Evolutionary conservation across 768 basidiomycete genomes (phyloP).

Genomic region (Ramaria sp.): DNA sequence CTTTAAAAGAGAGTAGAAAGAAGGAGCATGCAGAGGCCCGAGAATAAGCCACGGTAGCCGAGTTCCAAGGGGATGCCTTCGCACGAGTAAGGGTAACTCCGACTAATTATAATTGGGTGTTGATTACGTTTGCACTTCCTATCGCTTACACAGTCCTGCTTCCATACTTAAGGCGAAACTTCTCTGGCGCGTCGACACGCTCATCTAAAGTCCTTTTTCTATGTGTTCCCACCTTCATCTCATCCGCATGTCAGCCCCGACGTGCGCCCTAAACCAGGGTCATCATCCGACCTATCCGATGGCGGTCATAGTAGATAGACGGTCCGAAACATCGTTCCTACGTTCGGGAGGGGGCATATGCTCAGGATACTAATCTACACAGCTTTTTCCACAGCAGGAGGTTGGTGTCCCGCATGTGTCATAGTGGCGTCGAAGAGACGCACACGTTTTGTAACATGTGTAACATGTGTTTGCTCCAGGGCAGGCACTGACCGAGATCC

Average conservation of each 20-base stretch:
- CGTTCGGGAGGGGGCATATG: neutral
- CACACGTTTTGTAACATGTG: neutral
- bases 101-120: constrained; percentile 5
- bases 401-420: neutral
- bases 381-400: neutral
- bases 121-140: neutral
- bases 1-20: neutral
- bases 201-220: neutral
- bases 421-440: neutral
- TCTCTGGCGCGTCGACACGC: neutral
- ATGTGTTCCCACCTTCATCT: neutral
- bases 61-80: constrained; percentile 3
- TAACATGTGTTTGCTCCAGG: neutral
- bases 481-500: neutral
- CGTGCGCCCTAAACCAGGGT: constrained; percentile 1
- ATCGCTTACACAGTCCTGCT: neutral
- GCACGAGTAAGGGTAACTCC: constrained; percentile 5
- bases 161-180: neutral
- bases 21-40: constrained; percentile 3
- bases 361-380: neutral
- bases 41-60: constrained; percentile 2
- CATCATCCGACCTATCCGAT: neutral
- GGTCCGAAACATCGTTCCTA: neutral
- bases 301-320: neutral
- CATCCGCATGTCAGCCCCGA: neutral